A percentile compares a stretch with the other conserved stretches of the same genome.
These are phyloP conservation scores for Aspergillus tubingensis DNA, from an alignment of 2,329 filamentous ascomycete genomes.

Conservation along the genomic window DNA sequence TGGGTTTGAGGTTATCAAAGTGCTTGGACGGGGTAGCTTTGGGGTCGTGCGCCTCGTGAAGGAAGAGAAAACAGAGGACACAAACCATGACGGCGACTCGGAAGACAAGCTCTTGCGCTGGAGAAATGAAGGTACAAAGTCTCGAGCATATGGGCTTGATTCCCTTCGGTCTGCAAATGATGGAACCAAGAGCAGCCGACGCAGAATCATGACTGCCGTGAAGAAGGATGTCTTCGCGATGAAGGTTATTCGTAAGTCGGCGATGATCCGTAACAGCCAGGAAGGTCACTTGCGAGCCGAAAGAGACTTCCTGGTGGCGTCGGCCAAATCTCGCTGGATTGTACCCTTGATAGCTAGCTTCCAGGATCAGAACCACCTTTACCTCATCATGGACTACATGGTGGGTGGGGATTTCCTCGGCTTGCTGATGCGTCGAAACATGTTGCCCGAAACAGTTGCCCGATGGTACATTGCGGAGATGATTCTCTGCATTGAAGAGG, in stretches of 20 bases:
- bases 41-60: conserved; percentile 85
- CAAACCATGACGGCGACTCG: background rate
- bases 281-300: conserved; percentile 91
- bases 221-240: conserved; percentile 78
- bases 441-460: conserved; percentile 74
- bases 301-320: conserved; percentile 85
- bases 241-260: conserved; percentile 94
- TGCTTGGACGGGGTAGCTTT: conserved; percentile 92
- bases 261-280: conserved; percentile 88
- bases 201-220: conserved; percentile 32
- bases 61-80: conserved; percentile 52
- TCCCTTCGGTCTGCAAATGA: conserved; percentile 21
- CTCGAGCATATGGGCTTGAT: conserved; percentile 21
- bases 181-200: conserved; percentile 28
- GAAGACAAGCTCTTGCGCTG: background rate
- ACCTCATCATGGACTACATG: conserved; percentile 98
- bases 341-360: conserved; percentile 87
- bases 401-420: conserved; percentile 92
- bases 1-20: conserved; percentile 77
- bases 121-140: conserved; percentile 14
- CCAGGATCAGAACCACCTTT: conserved; percentile 79
- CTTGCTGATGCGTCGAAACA: conserved; percentile 79
- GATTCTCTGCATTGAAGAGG: conserved; percentile 91
- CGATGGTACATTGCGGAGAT: conserved; percentile 93
- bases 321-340: conserved; percentile 86